Conservation (phyloP, 1,139 yeast genomes). For the Candida labiduridarum region DNA sequence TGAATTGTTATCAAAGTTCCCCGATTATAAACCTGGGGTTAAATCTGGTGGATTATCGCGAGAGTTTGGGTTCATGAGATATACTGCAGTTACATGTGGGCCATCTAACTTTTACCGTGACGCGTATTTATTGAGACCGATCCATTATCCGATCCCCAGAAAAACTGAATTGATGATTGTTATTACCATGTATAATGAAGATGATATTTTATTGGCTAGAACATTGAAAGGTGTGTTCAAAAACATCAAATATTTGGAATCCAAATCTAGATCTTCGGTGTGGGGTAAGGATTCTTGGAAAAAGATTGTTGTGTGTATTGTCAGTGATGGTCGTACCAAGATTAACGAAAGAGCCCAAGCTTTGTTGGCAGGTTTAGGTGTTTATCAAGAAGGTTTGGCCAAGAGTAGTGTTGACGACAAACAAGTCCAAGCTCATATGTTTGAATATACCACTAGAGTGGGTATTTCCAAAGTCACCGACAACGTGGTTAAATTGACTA, state of each 20-base stretch:
- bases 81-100: slow-evolving; percentile 54
- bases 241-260: slow-evolving; percentile 50
- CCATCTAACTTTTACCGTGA: slow-evolving; percentile 50
- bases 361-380: slow-evolving; percentile 49
- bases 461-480: slow-evolving; percentile 47
- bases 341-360: slow-evolving; percentile 53
- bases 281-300: slow-evolving; percentile 57
- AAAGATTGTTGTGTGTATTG: slow-evolving; percentile 50
- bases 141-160: slow-evolving; percentile 48
- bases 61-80: slow-evolving; percentile 53
- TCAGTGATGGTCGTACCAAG: slow-evolving; percentile 51
- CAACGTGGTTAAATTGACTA: slow-evolving; percentile 49
- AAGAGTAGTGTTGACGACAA: slow-evolving; percentile 50
- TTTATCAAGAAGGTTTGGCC: slow-evolving; percentile 52
- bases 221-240: slow-evolving; percentile 52
- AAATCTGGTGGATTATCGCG: slow-evolving; percentile 47
- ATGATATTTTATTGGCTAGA: slow-evolving; percentile 47
- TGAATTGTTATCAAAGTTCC: slow-evolving; percentile 46
- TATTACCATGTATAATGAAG: slow-evolving; percentile 53
- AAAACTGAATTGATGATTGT: slow-evolving; percentile 52
- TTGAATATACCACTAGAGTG: slow-evolving; percentile 51
- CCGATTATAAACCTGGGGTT: slow-evolving; percentile 36
- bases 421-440: slow-evolving; percentile 49
- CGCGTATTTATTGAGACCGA: slow-evolving; percentile 48
- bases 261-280: slow-evolving; percentile 41